A percentile compares a stretch with the other conserved stretches of the same genome.
These are phyloP conservation scores for Zygotorulaspora sp. DNA, from an alignment of 805 yeast species.

Conservation along the genomic window DNA sequence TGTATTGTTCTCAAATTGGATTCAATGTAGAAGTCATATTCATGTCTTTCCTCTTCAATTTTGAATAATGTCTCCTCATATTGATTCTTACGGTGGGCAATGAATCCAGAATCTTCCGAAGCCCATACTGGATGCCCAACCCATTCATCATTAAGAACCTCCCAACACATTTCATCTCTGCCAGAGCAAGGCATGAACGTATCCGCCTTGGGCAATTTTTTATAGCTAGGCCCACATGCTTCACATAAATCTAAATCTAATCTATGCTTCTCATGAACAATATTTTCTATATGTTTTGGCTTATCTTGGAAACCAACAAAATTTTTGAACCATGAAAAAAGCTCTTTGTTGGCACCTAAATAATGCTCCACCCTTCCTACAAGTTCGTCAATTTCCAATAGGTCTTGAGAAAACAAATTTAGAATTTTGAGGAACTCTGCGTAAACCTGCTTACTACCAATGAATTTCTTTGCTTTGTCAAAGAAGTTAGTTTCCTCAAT, in stretches of 20 bases:
- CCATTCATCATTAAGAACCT: conserved; percentile 97
- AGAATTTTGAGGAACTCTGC: conserved; percentile 87
- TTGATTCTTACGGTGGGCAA: conserved; percentile 98
- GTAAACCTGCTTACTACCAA: conserved; percentile 85
- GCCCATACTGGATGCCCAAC: conserved; percentile 99
- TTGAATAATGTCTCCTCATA: conserved; percentile 93
- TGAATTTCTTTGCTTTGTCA: conserved; percentile 83
- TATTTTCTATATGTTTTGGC: conserved; percentile 84
- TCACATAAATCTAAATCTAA: conserved; percentile 86
- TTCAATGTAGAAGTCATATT: conserved; percentile 93
- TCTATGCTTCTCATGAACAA: conserved; percentile 82
- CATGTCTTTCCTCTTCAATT: conserved; percentile 96
- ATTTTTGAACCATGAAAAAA: conserved; percentile 85
- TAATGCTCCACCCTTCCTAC: conserved; percentile 82
- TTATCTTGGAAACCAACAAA: conserved; percentile 86
- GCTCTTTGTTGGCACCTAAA: conserved; percentile 73
- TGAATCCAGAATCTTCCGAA: conserved; percentile 96
- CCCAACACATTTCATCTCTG: conserved; percentile 99
- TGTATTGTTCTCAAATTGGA: conserved; percentile 92
- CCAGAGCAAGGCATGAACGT: conserved; percentile 97
- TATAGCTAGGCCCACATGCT: conserved; percentile 92
- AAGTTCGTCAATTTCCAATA: conserved; percentile 75
- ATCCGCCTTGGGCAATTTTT: conserved; percentile 88
- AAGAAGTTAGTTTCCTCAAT: conserved; percentile 86
- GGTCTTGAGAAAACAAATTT: conserved; percentile 83